phyloP scores from a whole-genome alignment of 2,329 filamentous ascomycete genomes.

The Pleomassaria siparia region DNA sequence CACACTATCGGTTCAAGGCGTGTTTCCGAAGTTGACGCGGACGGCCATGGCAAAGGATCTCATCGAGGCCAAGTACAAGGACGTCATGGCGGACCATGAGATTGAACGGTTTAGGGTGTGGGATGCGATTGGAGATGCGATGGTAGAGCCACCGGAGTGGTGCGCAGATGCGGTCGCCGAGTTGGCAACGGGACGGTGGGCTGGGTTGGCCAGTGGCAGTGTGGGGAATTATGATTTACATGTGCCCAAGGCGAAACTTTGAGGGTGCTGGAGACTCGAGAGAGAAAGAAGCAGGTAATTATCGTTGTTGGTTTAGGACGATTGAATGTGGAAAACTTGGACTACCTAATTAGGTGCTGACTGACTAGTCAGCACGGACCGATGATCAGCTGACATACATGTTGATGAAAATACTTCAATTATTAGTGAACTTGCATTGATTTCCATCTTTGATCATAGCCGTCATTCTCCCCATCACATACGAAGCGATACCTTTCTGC shows the following conservation, averaged over 20 bases:
- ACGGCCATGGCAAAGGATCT: slow-evolving; percentile 28
- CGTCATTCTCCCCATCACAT: slow-evolving; percentile 34
- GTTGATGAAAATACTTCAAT: too few relatives aligned
- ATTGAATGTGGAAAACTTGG: slow-evolving; percentile 26
- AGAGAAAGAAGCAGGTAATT: neutral
- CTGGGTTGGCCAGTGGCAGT: slow-evolving; percentile 24
- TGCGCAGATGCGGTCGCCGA: slow-evolving; percentile 27
- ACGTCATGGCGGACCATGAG: slow-evolving; percentile 30
- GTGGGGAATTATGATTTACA: slow-evolving; percentile 28
- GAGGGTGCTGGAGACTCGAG: neutral
- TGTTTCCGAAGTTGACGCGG: slow-evolving; percentile 29
- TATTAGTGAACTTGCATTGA: too few relatives aligned
- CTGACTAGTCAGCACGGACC: too few relatives aligned
- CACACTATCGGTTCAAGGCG: slow-evolving; percentile 22
- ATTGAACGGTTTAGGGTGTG: slow-evolving; percentile 27
- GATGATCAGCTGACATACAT: too few relatives aligned
- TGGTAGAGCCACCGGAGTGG: slow-evolving; percentile 25
- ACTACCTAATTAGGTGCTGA: too few relatives aligned
- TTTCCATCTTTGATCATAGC: slow-evolving; percentile 29
- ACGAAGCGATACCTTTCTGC: slow-evolving; percentile 48
- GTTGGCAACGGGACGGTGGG: slow-evolving; percentile 23
- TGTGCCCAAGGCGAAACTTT: slow-evolving; percentile 10
- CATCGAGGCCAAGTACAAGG: slow-evolving; percentile 20
- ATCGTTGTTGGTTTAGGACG: neutral
- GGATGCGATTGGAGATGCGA: slow-evolving; percentile 26